Base-by-base conservation (phyloP, 106 monocot species). In the Posidonia australis region DNA sequence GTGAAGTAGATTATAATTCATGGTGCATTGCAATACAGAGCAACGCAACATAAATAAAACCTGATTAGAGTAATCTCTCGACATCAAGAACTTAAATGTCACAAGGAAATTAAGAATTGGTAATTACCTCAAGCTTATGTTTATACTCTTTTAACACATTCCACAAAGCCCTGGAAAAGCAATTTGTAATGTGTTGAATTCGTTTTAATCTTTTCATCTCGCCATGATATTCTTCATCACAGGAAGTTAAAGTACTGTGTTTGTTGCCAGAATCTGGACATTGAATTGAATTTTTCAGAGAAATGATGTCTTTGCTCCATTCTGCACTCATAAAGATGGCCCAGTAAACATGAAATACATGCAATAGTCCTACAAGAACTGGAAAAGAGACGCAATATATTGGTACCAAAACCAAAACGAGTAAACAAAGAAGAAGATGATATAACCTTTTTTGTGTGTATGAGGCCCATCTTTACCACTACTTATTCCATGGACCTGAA, bases 141-240 rank as follows among this genome's bases (percentile, higher is more conserved):
- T 87, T 92, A 58, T 84, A 84, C 36, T 83, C 74, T 54, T 87
- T 84, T 49, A 87, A 70, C 24, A 77, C 72, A 62, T 72, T 81
- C 91, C 83, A 92, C 28, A 92, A 55, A 72, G 84, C 83, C 61
- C 57, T 79, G 36, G 84, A 71, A 65, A 92, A 86, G 22, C 79
- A 68, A 16, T 51, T 64, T 81, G 83, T 83, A 13, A 81, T 44
- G 67, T 81, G 76, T 57, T 83, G 71, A 64, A 72, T 75, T 60
- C 86, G 77, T 30, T 59, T 74, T 44, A 72, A 44, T 62, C 48
- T 74, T 77, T 47, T 70, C 46, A 81, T 54, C 46, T 77, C 74
- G 72, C 44, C 25, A 63, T 72, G 25, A 17, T 58, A 60, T 16
- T 69, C 72, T 20, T 68, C 66, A 47, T 41, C 18, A 17, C 1